Conservation (phyloP, 305 asterid species). For the Fraxinus albicans region DNA sequence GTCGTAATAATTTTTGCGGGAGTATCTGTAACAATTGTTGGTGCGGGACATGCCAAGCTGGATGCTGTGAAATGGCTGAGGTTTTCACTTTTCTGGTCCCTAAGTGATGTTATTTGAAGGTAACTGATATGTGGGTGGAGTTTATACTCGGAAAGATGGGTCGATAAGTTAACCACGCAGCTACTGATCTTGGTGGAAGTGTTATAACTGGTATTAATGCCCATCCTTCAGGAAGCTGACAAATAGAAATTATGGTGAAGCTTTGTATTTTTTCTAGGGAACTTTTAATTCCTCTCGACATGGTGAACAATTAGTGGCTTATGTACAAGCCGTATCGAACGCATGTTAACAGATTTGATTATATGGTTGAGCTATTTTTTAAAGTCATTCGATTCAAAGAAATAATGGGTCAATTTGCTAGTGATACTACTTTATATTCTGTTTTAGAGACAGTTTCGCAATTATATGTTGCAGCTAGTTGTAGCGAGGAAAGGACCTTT, state of each 20-base stretch:
- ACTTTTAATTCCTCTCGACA: neutral
- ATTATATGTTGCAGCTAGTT: neutral
- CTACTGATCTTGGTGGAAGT: neutral
- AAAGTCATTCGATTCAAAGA: neutral
- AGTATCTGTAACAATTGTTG: neutral
- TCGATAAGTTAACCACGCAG: neutral
- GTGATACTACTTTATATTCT: neutral
- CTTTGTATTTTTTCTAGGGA: neutral
- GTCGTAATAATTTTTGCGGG: neutral
- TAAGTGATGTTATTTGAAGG: neutral
- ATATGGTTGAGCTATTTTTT: neutral
- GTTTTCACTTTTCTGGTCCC: neutral
- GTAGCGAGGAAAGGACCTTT: neutral
- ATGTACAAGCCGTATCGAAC: neutral
- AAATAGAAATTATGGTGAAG: neutral
- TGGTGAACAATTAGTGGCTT: neutral
- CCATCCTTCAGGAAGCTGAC: neutral
- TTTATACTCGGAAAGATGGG: neutral
- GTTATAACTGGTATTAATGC: neutral
- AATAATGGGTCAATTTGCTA: neutral
- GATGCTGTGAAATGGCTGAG: neutral
- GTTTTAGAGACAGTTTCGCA: neutral
- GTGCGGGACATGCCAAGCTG: neutral
- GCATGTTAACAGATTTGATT: neutral
- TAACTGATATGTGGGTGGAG: neutral